A percentile compares a stretch with the other conserved stretches of the same genome.
These are phyloP conservation scores for Aspergillus oerlinghausenensis DNA, from an alignment of 2,329 filamentous ascomycete species.

Conservation along the genomic window DNA sequence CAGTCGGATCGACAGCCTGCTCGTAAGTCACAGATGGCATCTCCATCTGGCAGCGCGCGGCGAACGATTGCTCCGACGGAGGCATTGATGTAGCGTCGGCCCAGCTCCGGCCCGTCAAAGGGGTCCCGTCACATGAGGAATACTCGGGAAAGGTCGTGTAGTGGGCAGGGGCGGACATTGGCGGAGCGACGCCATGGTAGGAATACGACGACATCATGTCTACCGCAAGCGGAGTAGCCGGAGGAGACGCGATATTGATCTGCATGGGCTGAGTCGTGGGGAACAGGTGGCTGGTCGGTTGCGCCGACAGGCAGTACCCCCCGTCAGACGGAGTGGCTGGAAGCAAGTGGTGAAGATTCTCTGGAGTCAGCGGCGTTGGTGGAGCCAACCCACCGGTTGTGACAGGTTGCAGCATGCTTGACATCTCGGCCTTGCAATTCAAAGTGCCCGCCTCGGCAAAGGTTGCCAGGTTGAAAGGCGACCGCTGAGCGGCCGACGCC, in stretches of 20 bases:
- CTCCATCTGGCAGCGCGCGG: constrained; percentile 28
- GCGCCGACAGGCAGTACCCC: constrained; percentile 34
- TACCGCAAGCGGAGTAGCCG: constrained; percentile 37
- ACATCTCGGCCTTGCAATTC: constrained; percentile 32
- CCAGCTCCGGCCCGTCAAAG: constrained; percentile 40
- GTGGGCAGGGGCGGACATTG: constrained; percentile 42
- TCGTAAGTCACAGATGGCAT: constrained; percentile 39
- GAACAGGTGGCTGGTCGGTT: constrained; percentile 32
- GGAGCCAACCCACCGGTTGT: constrained; percentile 36
- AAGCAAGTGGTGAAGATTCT: constrained; percentile 39
- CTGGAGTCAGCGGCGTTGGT: constrained; percentile 41
- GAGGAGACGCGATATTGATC: constrained; percentile 41
- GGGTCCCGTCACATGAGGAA: constrained; percentile 32
- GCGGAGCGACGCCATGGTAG: constrained; percentile 34
- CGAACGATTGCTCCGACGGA: constrained; percentile 38
- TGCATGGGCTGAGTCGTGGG: constrained; percentile 38
- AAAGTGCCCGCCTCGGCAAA: constrained; percentile 42
- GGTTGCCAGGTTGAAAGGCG: constrained; percentile 43
- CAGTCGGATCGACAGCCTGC: constrained; percentile 26
- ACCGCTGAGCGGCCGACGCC: constrained; percentile 42
- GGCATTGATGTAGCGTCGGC: constrained; percentile 35
- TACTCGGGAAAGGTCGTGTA: constrained; percentile 41
- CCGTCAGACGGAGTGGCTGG: constrained; percentile 36
- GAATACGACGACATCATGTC: constrained; percentile 36
- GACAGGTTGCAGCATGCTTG: constrained; percentile 28